Conservation (phyloP, 2,329 filamentous ascomycete genomes). For the Trichothecium sympodiale region DNA sequence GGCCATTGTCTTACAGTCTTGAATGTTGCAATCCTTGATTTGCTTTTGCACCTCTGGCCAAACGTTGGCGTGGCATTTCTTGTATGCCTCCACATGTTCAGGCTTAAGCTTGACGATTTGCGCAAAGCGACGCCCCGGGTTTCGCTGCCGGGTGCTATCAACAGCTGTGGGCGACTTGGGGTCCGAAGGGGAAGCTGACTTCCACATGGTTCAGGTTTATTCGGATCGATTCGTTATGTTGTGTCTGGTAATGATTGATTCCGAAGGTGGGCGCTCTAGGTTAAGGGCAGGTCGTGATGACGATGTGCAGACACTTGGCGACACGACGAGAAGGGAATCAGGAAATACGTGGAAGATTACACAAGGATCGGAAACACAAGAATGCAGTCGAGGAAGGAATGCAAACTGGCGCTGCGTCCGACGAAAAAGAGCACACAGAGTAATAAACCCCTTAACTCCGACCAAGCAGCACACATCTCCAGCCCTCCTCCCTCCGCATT, state of each 20-base stretch:
- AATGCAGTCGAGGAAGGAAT: not conserved
- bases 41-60: constrained; percentile 71
- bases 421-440: too few species aligned
- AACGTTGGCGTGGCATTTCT: constrained; percentile 59
- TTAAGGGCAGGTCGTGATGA: too few species aligned
- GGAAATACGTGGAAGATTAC: too few species aligned
- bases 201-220: constrained; percentile 12
- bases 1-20: constrained; percentile 46
- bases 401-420: too few species aligned
- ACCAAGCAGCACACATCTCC: too few species aligned
- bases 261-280: too few species aligned
- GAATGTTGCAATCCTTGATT: constrained; percentile 65
- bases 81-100: constrained; percentile 57
- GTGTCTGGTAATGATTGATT: too few species aligned
- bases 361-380: not conserved
- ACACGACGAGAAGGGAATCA: too few species aligned
- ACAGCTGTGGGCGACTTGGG: constrained; percentile 4
- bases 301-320: too few species aligned
- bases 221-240: too few species aligned
- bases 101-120: constrained; percentile 65
- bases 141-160: constrained; percentile 14
- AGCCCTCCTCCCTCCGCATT: too few species aligned
- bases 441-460: too few species aligned
- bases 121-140: constrained; percentile 47
- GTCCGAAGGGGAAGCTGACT: constrained; percentile 10